These are phyloP conservation scores for Colletotrichum aenigma DNA, from an alignment of 2,329 filamentous ascomycete genomes.

Conservation along the genomic window DNA sequence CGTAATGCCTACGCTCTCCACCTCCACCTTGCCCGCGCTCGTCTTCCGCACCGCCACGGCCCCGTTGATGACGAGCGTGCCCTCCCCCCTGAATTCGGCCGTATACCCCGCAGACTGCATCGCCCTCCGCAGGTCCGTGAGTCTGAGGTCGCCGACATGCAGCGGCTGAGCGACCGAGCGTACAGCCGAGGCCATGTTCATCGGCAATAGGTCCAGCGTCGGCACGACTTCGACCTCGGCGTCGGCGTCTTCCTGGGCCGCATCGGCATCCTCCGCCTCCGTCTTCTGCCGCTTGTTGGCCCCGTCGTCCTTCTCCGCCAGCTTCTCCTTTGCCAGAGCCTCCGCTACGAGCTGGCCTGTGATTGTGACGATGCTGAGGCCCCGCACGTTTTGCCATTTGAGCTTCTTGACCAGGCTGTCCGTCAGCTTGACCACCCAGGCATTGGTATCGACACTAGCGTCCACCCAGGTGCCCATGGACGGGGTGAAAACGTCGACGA, in stretches of 20 bases:
- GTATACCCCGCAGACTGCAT: conserved; percentile 84
- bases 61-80: conserved; percentile 87
- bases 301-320: conserved; percentile 47
- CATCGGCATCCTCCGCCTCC: conserved; percentile 29
- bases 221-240: conserved; percentile 39
- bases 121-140: conserved; percentile 84
- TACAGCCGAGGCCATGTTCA: conserved; percentile 70
- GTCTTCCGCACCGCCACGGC: conserved; percentile 89
- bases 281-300: conserved; percentile 56
- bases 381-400: conserved; percentile 93
- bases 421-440: conserved; percentile 92
- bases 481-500: conserved; percentile 82
- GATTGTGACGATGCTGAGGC: conserved; percentile 89
- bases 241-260: conserved; percentile 21
- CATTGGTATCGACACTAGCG: conserved; percentile 96
- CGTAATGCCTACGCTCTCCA: conserved; percentile 73
- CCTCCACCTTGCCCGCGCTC: conserved; percentile 83
- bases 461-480: conserved; percentile 75
- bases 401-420: conserved; percentile 84
- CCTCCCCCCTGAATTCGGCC: conserved; percentile 93
- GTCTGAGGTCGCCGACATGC: conserved; percentile 89
- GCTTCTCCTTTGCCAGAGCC: conserved; percentile 40
- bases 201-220: conserved; percentile 59
- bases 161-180: conserved; percentile 83
- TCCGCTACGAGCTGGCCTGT: conserved; percentile 68